Evolutionary conservation across 2,329 filamentous ascomycete species (phyloP), one percentile per base, ranked within the genome.

Genomic region (Davidsoniella australis): DNA sequence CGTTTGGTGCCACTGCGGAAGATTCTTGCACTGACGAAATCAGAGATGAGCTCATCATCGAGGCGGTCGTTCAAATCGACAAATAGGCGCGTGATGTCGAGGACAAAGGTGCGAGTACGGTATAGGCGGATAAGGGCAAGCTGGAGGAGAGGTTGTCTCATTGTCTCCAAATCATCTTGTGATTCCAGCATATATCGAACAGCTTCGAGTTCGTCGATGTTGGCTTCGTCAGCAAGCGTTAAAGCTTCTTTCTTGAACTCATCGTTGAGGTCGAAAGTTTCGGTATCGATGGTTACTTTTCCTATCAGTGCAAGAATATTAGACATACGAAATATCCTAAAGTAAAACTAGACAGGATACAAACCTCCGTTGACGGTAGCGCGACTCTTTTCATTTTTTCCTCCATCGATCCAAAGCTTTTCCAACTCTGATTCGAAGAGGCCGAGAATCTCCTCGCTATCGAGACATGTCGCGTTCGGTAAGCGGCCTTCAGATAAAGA

Each of bases 121-220:
- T 98, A 89, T 63, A 93, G 94, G 55, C 80, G 78, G 59, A 96
- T 83, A 55, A 95, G 76, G 53, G 83, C 83, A 57, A 82, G 82
- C 61, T 88, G 80, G 49, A 86, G 71, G 53, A 85, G 71, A 2
- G 85, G 73, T 20, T 85, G 77, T 53, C 85, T 85, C 4, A 87
- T 69, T 14, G 75, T 69, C 41, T 75, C 70, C 14, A 78, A 71
- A 56, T 88, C 80, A 37, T 78, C 73, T 60, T 85, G 75, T 16
- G 84, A 79, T 49, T 81, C 78, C 47, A 93, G 68, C 51, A 94
- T 76, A 45, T 91, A 74, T 56, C 75, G 73, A 8, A 86, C 84
- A 16, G 89, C 82, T 57, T 91, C 77, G 51, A 94, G 62, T 64
- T 98, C 93, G 64, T 98, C 88, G 47, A 98, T 71, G 58, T 94